Conservation (phyloP, 495 filamentous ascomycete genomes). For the Neurospora discreta region DNA sequence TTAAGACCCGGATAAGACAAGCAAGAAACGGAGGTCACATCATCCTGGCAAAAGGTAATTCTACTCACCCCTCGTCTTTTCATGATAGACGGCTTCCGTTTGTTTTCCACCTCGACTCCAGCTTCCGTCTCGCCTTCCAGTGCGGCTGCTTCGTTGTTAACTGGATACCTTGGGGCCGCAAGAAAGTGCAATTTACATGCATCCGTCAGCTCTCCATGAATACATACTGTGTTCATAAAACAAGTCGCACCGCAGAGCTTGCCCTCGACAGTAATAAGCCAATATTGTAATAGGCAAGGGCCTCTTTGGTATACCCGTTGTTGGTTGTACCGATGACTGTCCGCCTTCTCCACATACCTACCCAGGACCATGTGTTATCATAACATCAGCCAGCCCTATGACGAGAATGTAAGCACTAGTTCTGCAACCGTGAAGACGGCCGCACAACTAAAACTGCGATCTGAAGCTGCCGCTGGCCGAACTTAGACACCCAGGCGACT, state of each 20-base stretch:
- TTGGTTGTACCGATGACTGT: not conserved
- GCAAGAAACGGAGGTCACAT: not conserved
- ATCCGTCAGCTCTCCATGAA: not conserved
- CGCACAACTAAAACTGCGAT: not conserved
- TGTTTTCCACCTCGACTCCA: not conserved
- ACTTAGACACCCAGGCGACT: not conserved
- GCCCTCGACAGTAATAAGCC: not conserved
- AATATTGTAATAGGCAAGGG: not conserved
- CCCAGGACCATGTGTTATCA: not conserved
- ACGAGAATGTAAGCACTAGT: not conserved
- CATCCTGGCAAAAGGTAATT: not conserved
- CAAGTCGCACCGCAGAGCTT: not conserved
- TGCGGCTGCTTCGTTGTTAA: not conserved
- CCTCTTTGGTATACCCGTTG: not conserved
- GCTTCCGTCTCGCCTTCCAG: not conserved
- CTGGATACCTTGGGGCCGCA: not conserved
- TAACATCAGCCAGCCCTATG: not conserved
- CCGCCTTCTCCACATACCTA: not conserved
- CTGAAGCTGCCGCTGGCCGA: not conserved
- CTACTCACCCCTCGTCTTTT: not conserved
- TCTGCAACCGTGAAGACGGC: not conserved
- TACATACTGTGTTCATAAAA: not conserved
- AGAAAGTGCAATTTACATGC: not conserved
- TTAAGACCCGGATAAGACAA: no score
- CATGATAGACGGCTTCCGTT: not conserved